phyloP scores from a whole-genome alignment of 179 eudicot genomes.

The Patellifolia procumbens region DNA sequence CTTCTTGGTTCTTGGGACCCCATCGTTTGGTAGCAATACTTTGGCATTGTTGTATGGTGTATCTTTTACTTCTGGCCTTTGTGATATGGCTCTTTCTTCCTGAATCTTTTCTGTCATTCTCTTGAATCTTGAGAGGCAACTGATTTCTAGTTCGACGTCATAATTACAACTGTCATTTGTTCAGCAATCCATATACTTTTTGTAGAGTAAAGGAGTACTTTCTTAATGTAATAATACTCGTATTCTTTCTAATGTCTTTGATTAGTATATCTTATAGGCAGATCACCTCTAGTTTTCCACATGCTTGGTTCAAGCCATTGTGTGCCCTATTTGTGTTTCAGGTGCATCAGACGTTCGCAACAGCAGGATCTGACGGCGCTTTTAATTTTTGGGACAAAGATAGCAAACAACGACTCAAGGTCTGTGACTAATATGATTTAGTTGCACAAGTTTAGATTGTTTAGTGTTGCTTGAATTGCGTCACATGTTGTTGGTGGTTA shows the following conservation, averaged over 20 bases:
- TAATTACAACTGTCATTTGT: neutral
- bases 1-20: no score
- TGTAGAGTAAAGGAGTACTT: neutral
- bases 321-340: slow-evolving; percentile 31
- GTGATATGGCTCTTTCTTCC: neutral
- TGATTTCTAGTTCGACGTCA: neutral
- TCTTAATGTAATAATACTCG: neutral
- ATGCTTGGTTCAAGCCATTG: neutral
- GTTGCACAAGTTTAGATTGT: neutral
- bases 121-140: neutral
- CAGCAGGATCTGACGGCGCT: slow-evolving; percentile 93
- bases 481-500: neutral
- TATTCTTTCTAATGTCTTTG: neutral
- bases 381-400: slow-evolving; percentile 97
- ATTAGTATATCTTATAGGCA: neutral
- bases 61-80: no score
- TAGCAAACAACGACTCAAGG: slow-evolving; percentile 95
- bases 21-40: no score
- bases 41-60: no score
- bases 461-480: neutral
- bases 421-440: slow-evolving; percentile 18
- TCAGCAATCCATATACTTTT: neutral
- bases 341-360: slow-evolving; percentile 91
- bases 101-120: no score
- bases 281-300: neutral